These are phyloP conservation scores for Cetradonia linearis DNA, from an alignment of 495 filamentous ascomycete genomes.

Conservation along the genomic window DNA sequence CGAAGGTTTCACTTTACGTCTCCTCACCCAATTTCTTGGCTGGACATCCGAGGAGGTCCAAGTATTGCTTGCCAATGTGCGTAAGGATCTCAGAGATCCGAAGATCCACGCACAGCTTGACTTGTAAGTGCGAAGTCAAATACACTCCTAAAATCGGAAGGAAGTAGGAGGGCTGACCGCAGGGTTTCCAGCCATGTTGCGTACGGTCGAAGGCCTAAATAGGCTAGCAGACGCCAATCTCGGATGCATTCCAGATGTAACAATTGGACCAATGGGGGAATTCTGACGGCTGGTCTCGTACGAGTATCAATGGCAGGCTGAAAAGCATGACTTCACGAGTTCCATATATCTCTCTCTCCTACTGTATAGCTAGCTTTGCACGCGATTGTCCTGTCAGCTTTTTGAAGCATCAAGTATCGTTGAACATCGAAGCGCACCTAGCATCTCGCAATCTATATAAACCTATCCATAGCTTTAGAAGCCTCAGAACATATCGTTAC, in stretches of 20 bases:
- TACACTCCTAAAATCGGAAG: not conserved
- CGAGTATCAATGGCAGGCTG: not conserved
- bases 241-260: not conserved
- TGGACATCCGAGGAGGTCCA: conserved; percentile 48
- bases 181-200: conserved; percentile 6
- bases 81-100: conserved; percentile 43
- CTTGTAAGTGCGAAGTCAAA: conserved; percentile 17
- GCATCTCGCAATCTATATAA: not conserved
- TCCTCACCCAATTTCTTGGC: conserved; percentile 45
- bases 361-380: not conserved
- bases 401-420: not conserved
- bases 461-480: not conserved
- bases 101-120: conserved; percentile 34
- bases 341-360: not conserved
- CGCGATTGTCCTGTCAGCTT: not conserved
- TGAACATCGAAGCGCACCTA: not conserved
- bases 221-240: not conserved
- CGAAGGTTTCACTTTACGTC: conserved; percentile 34
- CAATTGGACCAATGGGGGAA: not conserved
- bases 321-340: not conserved
- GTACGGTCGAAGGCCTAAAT: conserved; percentile 17
- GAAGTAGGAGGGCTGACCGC: not conserved
- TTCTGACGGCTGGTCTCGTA: not conserved
- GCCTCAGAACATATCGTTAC: not conserved
- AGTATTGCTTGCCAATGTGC: conserved; percentile 43